These are phyloP conservation scores for Neckera pumila DNA, from an alignment of 225 moss, liverwort and hornwort species.

Conservation along the genomic window DNA sequence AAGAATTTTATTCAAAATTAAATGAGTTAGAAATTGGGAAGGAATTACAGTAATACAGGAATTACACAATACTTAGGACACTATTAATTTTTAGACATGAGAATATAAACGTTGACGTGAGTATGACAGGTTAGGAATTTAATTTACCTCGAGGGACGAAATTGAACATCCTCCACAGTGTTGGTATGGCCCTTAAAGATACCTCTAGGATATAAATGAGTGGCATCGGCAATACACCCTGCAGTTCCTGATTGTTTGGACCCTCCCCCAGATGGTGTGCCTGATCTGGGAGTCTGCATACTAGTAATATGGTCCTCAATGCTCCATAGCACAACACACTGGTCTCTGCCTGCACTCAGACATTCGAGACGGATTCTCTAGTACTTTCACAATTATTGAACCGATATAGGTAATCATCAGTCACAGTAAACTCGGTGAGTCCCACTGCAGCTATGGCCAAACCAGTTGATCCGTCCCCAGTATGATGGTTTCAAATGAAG, in stretches of 20 bases:
- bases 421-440: neutral
- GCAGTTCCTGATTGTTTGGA: conserved; percentile 48
- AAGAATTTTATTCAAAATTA: neutral
- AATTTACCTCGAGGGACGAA: conserved; percentile 79
- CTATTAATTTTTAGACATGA: neutral
- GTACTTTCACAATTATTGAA: neutral
- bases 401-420: neutral
- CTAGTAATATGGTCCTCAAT: conserved; percentile 72
- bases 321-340: conserved; percentile 75
- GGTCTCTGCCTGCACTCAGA: conserved; percentile 63
- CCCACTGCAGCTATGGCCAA: neutral
- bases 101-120: neutral
- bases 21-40: neutral
- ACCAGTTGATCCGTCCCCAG: neutral
- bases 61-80: neutral
- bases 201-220: conserved; percentile 59
- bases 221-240: conserved; percentile 17
- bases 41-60: neutral
- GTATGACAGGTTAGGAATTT: neutral
- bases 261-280: conserved; percentile 35
- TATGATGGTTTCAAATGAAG: neutral
- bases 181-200: conserved; percentile 69
- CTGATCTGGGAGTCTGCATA: conserved; percentile 32
- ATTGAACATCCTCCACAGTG: conserved; percentile 96
- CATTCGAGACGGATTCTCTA: neutral